A percentile compares a stretch with the other conserved stretches of the same genome.
These are phyloP conservation scores for Lachnellula cervina DNA, from an alignment of 2,329 filamentous ascomycete genomes.

Conservation along the genomic window DNA sequence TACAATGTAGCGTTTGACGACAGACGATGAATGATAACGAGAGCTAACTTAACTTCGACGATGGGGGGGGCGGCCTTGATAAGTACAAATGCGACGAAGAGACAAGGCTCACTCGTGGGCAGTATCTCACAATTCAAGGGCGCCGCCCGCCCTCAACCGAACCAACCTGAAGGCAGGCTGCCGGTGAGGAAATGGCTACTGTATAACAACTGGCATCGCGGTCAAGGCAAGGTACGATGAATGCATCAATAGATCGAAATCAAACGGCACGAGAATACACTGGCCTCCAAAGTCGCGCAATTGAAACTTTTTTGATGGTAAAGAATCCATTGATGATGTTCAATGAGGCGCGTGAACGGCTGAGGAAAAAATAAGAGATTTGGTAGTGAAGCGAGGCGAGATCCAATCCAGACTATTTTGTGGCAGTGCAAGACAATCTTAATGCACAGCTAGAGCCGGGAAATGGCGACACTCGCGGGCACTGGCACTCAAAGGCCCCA, in stretches of 20 bases:
- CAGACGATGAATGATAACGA: not conserved
- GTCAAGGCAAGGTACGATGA: not conserved
- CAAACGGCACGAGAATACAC: not conserved
- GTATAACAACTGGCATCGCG: not conserved
- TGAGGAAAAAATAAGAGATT: not conserved
- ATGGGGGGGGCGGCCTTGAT: not conserved
- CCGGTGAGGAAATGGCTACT: slow-evolving; percentile 10
- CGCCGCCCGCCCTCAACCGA: slow-evolving; percentile 5
- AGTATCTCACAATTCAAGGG: not conserved
- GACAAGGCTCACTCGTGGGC: not conserved
- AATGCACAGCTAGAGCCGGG: not conserved
- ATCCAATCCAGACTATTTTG: too few relatives aligned
- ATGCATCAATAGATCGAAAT: not conserved
- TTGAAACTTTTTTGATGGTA: not conserved
- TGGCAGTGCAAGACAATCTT: not conserved
- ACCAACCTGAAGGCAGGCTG: slow-evolving; percentile 8
- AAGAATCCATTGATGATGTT: not conserved
- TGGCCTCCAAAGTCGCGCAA: not conserved
- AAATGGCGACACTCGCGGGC: not conserved
- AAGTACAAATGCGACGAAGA: not conserved
- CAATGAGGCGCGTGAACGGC: not conserved
- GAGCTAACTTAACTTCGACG: not conserved
- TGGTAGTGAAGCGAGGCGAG: not conserved
- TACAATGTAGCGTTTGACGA: not conserved
- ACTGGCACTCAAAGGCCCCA: not conserved